These are phyloP conservation scores for Chytriomyces sp. DNA, from an alignment of 192 early-diverging fungal species.

Conservation along the genomic window DNA sequence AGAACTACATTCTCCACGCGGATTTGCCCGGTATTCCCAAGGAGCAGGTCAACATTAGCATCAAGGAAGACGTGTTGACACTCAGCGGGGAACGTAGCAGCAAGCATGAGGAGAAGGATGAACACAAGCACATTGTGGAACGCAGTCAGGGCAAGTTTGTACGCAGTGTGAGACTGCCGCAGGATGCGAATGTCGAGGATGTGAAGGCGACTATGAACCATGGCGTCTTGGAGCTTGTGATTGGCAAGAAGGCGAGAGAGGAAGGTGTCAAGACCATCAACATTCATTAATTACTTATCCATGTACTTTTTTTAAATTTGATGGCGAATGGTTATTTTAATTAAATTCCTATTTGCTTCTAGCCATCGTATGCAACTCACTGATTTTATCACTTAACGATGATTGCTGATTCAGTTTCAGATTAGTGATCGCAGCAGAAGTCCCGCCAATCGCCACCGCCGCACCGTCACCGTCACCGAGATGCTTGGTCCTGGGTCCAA, in stretches of 20 bases:
- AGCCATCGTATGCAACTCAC: too few relatives aligned
- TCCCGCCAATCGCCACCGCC: too few relatives aligned
- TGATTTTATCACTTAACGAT: too few relatives aligned
- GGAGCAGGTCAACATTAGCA: slow-evolving; percentile 35
- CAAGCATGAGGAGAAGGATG: slow-evolving; percentile 37
- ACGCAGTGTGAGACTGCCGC: slow-evolving; percentile 36
- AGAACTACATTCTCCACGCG: slow-evolving; percentile 39
- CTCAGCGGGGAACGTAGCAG: slow-evolving; percentile 40
- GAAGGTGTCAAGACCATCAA: slow-evolving; percentile 29
- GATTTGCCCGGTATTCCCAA: slow-evolving; percentile 49
- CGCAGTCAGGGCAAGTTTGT: slow-evolving; percentile 42
- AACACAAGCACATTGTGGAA: slow-evolving; percentile 38
- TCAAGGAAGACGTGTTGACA: slow-evolving; percentile 39
- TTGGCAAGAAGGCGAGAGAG: slow-evolving; percentile 41
- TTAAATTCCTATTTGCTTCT: too few relatives aligned
- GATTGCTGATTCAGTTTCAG: too few relatives aligned
- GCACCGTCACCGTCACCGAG: too few relatives aligned
- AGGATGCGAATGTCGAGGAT: slow-evolving; percentile 39
- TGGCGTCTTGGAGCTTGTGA: slow-evolving; percentile 40
- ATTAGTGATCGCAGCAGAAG: too few relatives aligned
- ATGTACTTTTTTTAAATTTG: too few relatives aligned
- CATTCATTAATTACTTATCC: slow-evolving; percentile 17
- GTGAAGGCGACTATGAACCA: slow-evolving; percentile 38
- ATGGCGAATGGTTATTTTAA: too few relatives aligned
- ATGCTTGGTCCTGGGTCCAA: too few relatives aligned